These are phyloP conservation scores for Emmonsiellopsis sp. DNA, from an alignment of 2,329 filamentous ascomycete species.

Conservation along the genomic window DNA sequence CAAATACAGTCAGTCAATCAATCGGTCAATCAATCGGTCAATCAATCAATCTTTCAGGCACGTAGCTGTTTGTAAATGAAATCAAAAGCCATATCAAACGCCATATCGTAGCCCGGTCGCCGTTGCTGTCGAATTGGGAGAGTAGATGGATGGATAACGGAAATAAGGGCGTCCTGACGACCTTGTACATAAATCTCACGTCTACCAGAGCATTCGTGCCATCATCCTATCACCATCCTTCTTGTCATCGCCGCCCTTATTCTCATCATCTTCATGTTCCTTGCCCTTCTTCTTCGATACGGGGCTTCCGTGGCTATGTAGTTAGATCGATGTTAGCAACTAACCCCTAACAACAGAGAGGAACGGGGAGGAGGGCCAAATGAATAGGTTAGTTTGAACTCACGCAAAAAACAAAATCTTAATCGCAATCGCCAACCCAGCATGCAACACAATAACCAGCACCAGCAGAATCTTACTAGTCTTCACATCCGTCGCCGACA, in stretches of 20 bases:
- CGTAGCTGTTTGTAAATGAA: no score
- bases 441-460: conserved; percentile 74
- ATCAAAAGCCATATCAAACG: no score
- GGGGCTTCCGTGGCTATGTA: conserved; percentile 53
- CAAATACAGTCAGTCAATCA: neutral
- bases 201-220: conserved; percentile 22
- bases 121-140: no score
- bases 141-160: no score
- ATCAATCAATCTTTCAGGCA: no score
- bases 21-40: no score
- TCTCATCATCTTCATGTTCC: conserved; percentile 20
- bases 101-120: no score
- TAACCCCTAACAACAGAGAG: neutral
- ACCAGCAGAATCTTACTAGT: conserved; percentile 81
- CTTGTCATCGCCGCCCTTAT: conserved; percentile 21
- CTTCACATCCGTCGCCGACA: conserved; percentile 86
- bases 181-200: conserved; percentile 5
- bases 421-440: conserved; percentile 84
- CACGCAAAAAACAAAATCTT: conserved; percentile 93
- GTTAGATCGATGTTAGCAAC: conserved; percentile 7
- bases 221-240: conserved; percentile 14
- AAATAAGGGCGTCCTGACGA: neutral
- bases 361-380: neutral
- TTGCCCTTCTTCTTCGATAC: conserved; percentile 36
- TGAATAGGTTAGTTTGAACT: conserved; percentile 17